Evolutionary conservation across 2,329 filamentous ascomycete genomes (phyloP), one percentile per base, ranked within the genome.

Genomic region (Periconia macrospinosa): DNA sequence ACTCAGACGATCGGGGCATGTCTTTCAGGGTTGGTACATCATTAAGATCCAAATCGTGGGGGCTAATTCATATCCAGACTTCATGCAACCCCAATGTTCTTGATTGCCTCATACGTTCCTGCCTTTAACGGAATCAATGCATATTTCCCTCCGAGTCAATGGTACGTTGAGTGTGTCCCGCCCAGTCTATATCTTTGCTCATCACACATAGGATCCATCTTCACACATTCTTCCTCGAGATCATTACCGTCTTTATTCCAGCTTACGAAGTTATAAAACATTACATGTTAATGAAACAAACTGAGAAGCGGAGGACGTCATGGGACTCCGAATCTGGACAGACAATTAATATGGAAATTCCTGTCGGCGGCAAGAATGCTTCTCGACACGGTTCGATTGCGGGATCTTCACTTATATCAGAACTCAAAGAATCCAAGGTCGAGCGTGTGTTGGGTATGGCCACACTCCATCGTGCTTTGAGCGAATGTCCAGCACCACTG

Each of bases 1-100:
- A 56, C 53, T 35, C 60, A 63, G 45, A 61, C 60, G 2, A 61
- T 60, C 19, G 55, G 58, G 3, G 55, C 56, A 14, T 61, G 60
- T 41, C 18, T 61, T 10, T 55, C 57, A n/a, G 56, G 59, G 60
- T 59, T 42, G 27, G 57, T 50, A 7, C 30, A n/a, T n/a, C n/a
- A n/a, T n/a, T n/a, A n/a, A n/a, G n/a, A n/a, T n/a, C n/a, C n/a
- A n/a, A n/a, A n/a, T n/a, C n/a, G n/a, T n/a, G n/a, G n/a, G n/a
- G n/a, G n/a, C n/a, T n/a, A n/a, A n/a, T 33, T 33, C 8, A 33
- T 13, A 13, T 8, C 13, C 11, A 62, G 60, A 7, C 59, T 63
- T 30, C 59, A 58, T 46, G 60, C 60, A 15, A 58, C 57, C 6
- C 60, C 60, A 1, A 61, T 63, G 59, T 63, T 60, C n/a, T 46